Conservation (phyloP, 306 rosid species). For the Castanea sativa region DNA sequence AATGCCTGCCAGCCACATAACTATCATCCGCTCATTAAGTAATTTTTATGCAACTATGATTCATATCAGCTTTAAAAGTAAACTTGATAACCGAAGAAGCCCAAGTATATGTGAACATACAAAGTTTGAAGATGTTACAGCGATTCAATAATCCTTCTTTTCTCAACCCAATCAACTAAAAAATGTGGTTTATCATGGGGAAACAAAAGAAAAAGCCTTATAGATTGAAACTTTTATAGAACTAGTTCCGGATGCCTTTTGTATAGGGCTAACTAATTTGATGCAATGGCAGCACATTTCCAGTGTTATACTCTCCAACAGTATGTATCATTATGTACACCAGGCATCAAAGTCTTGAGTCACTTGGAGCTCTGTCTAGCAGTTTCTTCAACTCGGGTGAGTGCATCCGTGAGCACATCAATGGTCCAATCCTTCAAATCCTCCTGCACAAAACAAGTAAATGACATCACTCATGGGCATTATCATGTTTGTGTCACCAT, state of each 20-base stretch:
- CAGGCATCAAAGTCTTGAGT: not conserved
- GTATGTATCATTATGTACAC: not conserved
- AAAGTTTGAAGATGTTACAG: not conserved
- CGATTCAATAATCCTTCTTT: not conserved
- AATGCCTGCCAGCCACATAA: not conserved
- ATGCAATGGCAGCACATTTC: not conserved
- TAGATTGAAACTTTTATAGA: not conserved
- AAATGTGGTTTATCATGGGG: not conserved
- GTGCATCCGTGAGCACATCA: slow-evolving; percentile 67
- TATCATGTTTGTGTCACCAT: not conserved
- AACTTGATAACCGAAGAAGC: not conserved
- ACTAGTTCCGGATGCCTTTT: not conserved
- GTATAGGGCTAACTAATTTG: not conserved
- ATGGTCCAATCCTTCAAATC: slow-evolving; percentile 81
- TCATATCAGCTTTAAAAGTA: not conserved
- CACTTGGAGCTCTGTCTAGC: slow-evolving; percentile 38
- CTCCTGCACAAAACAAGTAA: slow-evolving; percentile 42
- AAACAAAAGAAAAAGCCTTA: not conserved
- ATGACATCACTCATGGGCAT: not conserved
- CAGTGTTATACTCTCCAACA: not conserved
- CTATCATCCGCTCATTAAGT: not conserved
- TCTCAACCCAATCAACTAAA: not conserved
- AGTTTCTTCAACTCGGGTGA: slow-evolving; percentile 59
- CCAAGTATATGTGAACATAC: not conserved
- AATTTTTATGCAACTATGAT: not conserved